phyloP scores from a whole-genome alignment of 441 rosid genomes.

The Capsella rubella region DNA sequence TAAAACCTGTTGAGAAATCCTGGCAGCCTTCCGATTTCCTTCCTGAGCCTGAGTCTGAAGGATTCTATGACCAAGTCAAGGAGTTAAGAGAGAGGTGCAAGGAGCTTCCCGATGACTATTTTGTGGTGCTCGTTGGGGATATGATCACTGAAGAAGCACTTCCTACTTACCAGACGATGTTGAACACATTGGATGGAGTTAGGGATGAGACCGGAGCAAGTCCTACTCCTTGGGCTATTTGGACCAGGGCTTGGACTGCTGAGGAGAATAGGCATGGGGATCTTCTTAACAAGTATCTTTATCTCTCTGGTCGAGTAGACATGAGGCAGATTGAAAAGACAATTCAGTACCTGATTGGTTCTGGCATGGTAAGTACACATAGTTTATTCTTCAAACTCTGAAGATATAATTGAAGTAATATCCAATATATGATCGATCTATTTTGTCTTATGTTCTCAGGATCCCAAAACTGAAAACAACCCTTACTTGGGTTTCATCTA shows the following conservation, averaged over 20 bases:
- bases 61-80: constrained; percentile 59
- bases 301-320: constrained; percentile 59
- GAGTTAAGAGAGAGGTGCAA: constrained; percentile 54
- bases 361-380: constrained; percentile 56
- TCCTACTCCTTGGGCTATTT: constrained; percentile 55
- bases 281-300: constrained; percentile 64
- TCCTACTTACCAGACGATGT: constrained; percentile 62
- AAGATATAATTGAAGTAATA: not conserved
- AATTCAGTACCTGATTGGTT: constrained; percentile 60
- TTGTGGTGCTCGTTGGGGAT: constrained; percentile 62
- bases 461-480: constrained; percentile 63
- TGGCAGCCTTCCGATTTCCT: constrained; percentile 62
- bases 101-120: constrained; percentile 60
- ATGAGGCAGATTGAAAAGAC: constrained; percentile 66
- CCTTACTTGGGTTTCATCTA: constrained; percentile 64
- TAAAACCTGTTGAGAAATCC: constrained; percentile 61
- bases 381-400: not conserved
- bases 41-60: constrained; percentile 53
- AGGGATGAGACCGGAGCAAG: constrained; percentile 62
- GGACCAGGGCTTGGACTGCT: constrained; percentile 65
- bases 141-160: constrained; percentile 68
- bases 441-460: constrained; percentile 38
- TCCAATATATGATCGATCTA: not conserved
- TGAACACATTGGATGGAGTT: constrained; percentile 60
- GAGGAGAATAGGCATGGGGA: constrained; percentile 67